Evolutionary conservation across 768 basidiomycete species (phyloP), one percentile per base, ranked within the genome.

Genomic region (Suillus brevipes): DNA sequence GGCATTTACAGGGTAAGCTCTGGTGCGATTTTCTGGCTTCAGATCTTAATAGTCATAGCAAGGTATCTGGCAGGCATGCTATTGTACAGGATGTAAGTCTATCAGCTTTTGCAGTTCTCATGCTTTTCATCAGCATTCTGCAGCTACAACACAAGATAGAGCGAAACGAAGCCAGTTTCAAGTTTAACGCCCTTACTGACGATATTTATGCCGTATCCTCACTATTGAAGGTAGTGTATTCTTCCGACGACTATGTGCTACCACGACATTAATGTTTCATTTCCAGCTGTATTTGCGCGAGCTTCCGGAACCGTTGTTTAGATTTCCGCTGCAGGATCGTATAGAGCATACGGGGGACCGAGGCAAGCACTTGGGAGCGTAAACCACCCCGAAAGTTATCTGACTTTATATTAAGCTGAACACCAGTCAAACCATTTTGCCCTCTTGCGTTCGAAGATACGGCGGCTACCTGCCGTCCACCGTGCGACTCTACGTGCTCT

Each of bases 281-380:
- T 18, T 18, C 40, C 60, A 92, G 90, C 77, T 89, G 42, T 92
- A 97, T 78, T 80, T 97, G 28, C 87, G 95, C 61, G 92, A 92
- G 72, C 79, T 97, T 18, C 94, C 95, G 2, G 95, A 97, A 71
- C 93, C 95, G 4, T 82, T 97, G 23, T 97, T 97, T 79, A 89
- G 79, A 72, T 91, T 90, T 71, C 82, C 91, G 12, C 77, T 94
- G 20, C 85, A 88, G 66, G 95, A 97, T 69, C 87, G 95, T 25
- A 80, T 91, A 34, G 90, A 94, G 68, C 87, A 94, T 72, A 87
- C 89, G 0, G 90, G 93, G 68, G 87, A 89, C 68, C 77, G 88
- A 74, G 89, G 94, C 93, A 68, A 43, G 79, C 71, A 25, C 28
- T 64, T 50, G 31, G 36, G 37, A 13, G 16, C 16, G 12, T n/a